Evolutionary conservation across 2,329 filamentous ascomycete genomes (phyloP), one percentile per base, ranked within the genome.

Genomic region (Orbilia ellipsospora): DNA sequence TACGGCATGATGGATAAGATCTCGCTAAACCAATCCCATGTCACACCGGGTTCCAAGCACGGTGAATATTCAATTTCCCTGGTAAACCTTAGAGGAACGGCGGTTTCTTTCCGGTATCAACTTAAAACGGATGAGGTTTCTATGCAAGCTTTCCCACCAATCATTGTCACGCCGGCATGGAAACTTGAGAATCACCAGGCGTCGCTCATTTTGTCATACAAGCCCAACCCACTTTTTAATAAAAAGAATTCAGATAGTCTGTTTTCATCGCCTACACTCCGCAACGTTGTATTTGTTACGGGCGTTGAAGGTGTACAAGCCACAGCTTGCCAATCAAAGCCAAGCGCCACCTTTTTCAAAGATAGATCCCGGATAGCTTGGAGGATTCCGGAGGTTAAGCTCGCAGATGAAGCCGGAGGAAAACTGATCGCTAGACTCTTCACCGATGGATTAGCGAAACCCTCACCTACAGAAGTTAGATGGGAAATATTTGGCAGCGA

Each of bases 21-120:
- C 68, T 94, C 93, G 0, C 93, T 94, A 0, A 99, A 99, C 81
- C 92, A 93, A 51, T 92, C 93, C 69, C 96, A 98, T 83, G 89
- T 98, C 61, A 90, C 93, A 78, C 85, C 87, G 0, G 80, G 85
- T 0, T 88, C 90, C 8, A 89, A 87, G 70, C 87, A 90, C 2
- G 94, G 96, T 72, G 90, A 94, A 80, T 99, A 96, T 83, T 88
- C 85, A 0, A 84, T 99, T 36, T 88, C 94, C 77, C 83, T 95
- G 5, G 86, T 89, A 13, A 89, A 90, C 80, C 87, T 97, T 77
- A 84, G 86, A 76, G 89, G 90, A 79, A 90, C 92, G 0, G 87
- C 90, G 0, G 89, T 94, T 5, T 94, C 91, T 6, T 98, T 99
- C 84, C 96, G 95, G 73, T 99, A 98, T 82, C 92, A 94, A 80